Evolutionary conservation across 1,139 yeast species (phyloP), one percentile per base, ranked within the genome.

Genomic region (Yamadazyma taylorii): DNA sequence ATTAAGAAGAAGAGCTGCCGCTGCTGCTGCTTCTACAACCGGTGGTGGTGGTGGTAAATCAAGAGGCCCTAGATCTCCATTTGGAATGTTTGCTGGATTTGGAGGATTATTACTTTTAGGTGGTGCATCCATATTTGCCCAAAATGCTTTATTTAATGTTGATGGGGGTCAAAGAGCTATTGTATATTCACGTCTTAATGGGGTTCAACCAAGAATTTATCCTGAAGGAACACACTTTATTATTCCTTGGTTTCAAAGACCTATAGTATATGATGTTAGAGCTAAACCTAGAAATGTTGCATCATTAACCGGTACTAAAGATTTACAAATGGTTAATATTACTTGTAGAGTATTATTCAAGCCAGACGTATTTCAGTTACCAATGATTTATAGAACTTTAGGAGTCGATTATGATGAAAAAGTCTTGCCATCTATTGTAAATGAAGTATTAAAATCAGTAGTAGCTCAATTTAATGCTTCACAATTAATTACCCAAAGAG

Each of bases 121-220:
- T 41, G 92, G 86, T 37, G 85, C 80, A 32, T 76, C 85, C 1
- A 41, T 85, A 30, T 60, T 83, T 34, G 69, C 83, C 25, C 86
- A 86, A 54, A 78, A 85, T 44, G 81, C 96, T 2, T 74, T 90
- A 39, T 90, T 88, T 70, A 90, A 89, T 60, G 98, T 92, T 42
- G 97, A 92, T 61, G 99, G 99, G 78, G 99, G 99, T 64, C 97
- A 92, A 65, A 78, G 99, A 60, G 99, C 97, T 21, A 89, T 92
- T 54, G 78, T 92, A 30, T 92, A 92, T 63, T 88, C 95, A 24
- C 81, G 99, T 59, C 41, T 89, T 32, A 77, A 80, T 36, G 99
- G 99, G 60, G 82, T 92, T 36, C 87, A 82, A 56, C 81, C 90
- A n/a, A 75, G 73, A 43, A 88, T 92, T 47, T 88, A 83, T 60